Conservation (phyloP, 1,139 yeast genomes). For the Candida smagusa region DNA sequence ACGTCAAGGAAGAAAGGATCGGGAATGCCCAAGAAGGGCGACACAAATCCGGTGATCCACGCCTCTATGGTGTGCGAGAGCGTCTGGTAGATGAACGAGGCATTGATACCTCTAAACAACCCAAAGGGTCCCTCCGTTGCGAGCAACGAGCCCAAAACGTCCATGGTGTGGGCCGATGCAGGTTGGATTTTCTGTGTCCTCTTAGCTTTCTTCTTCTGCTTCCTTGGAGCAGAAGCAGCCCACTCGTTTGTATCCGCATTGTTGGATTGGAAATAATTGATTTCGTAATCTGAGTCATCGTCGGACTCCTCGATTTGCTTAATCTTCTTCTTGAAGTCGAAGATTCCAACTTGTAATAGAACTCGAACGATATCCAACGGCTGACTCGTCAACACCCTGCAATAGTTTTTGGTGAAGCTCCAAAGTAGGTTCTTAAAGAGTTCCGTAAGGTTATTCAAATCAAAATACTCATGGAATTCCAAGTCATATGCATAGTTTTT, state of each 20-base stretch:
- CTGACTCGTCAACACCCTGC: conserved; percentile 67
- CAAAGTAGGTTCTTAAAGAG: conserved; percentile 50
- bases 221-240: conserved; percentile 5
- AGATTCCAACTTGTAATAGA: conserved; percentile 75
- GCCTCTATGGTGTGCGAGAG: conserved; percentile 78
- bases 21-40: conserved; percentile 82
- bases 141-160: conserved; percentile 65
- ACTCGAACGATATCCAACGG: conserved; percentile 86
- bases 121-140: conserved; percentile 83
- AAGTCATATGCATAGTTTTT: conserved; percentile 58
- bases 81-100: conserved; percentile 76
- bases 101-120: conserved; percentile 81
- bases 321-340: conserved; percentile 22
- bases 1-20: conserved; percentile 87
- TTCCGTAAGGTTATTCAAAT: conserved; percentile 53
- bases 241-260: conserved; percentile 4
- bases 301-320: conserved; percentile 10
- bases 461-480: conserved; percentile 67
- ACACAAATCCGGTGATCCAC: conserved; percentile 85
- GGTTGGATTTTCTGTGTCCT: conserved; percentile 47
- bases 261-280: conserved; percentile 49
- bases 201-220: conserved; percentile 5
- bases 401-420: conserved; percentile 66
- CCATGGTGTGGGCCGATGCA: conserved; percentile 63
- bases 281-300: conserved; percentile 27